phyloP scores from a whole-genome alignment of 23 red algal species.

The Cyanidioschyzon merolae region DNA sequence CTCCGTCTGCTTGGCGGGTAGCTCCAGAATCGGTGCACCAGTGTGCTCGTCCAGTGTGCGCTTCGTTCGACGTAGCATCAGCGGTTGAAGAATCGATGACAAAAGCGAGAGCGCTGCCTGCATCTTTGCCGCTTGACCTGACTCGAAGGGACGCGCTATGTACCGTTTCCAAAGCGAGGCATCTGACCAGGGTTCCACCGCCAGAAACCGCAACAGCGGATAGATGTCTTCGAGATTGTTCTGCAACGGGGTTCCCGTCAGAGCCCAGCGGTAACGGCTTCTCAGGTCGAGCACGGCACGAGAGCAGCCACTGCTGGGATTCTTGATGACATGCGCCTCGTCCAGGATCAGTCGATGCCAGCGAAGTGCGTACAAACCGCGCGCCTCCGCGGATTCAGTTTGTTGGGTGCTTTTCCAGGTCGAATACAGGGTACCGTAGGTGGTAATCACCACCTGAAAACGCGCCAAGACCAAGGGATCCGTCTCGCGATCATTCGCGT shows the following conservation, averaged over 20 bases:
- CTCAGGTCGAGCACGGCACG: slow-evolving; percentile 16
- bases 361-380: not conserved
- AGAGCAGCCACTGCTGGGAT: slow-evolving; percentile 16
- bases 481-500: not conserved
- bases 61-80: slow-evolving; percentile 18
- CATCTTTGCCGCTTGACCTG: not conserved
- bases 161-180: not conserved
- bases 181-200: slow-evolving; percentile 5
- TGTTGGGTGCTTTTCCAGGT: not conserved
- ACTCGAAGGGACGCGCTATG: not conserved
- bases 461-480: not conserved
- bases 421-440: slow-evolving; percentile 28
- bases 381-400: not conserved
- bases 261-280: slow-evolving; percentile 23
- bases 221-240: slow-evolving; percentile 33
- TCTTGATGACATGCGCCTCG: slow-evolving; percentile 37
- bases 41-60: not conserved
- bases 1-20: not conserved
- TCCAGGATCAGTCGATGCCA: slow-evolving; percentile 26
- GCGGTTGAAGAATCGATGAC: not conserved
- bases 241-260: slow-evolving; percentile 40
- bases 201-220: slow-evolving; percentile 27
- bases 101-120: not conserved
- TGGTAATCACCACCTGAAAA: slow-evolving; percentile 38
- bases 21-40: slow-evolving; percentile 7